Percentiles rank a stretch among this genome's conserved stretches.
These are phyloP conservation scores for Pichia sp. DNA, from an alignment of 1,139 yeast genomes.

Conservation along the genomic window DNA sequence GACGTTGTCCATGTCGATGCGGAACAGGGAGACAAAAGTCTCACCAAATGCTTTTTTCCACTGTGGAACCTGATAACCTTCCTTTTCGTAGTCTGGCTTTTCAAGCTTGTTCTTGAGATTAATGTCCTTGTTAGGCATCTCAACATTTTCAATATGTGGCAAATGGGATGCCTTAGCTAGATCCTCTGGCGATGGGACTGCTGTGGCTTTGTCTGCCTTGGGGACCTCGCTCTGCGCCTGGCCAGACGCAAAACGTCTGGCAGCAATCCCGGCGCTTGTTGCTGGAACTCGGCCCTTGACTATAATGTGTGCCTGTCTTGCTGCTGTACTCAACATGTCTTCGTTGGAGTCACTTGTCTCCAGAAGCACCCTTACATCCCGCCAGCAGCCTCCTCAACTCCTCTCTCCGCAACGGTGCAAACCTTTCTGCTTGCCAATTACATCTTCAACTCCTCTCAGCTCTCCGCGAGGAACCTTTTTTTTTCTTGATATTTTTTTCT, in stretches of 20 bases:
- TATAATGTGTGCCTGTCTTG: not conserved
- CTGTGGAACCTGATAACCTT: conserved; percentile 52
- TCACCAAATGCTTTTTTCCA: conserved; percentile 77
- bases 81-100: conserved; percentile 50
- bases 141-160: conserved; percentile 43
- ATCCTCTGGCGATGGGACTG: conserved; percentile 14
- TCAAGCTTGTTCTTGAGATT: conserved; percentile 31
- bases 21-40: conserved; percentile 57
- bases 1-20: conserved; percentile 84
- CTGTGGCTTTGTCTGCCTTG: not conserved
- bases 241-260: not conserved
- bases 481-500: not conserved
- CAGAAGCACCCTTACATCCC: not conserved
- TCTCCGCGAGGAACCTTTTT: not conserved
- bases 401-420: not conserved
- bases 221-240: not conserved
- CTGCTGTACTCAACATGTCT: not conserved
- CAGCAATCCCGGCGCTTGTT: not conserved
- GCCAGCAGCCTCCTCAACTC: not conserved
- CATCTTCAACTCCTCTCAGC: not conserved
- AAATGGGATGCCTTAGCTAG: conserved; percentile 48
- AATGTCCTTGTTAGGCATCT: conserved; percentile 33
- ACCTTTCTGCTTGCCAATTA: not conserved
- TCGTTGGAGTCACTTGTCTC: not conserved
- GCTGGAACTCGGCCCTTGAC: not conserved